phyloP scores from a whole-genome alignment of 2,329 filamentous ascomycete species.

The Neocucurbitaria cava region DNA sequence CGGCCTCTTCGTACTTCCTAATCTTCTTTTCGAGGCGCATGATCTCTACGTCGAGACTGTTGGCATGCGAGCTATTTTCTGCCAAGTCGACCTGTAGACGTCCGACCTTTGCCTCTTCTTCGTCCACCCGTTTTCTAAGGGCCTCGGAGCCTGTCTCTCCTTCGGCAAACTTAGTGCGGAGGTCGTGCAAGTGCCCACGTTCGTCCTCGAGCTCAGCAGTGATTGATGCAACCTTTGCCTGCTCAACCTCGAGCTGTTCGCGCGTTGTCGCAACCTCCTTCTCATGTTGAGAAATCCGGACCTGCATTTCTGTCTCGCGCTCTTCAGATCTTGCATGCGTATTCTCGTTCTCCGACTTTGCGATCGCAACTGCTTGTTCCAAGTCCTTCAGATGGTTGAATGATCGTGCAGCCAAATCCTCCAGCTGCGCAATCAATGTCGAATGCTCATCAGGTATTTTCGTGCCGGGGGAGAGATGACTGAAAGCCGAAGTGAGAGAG shows the following conservation, averaged over 20 bases:
- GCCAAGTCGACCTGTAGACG: slow-evolving; percentile 74
- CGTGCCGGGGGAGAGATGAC: slow-evolving; percentile 46
- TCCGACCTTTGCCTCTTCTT: slow-evolving; percentile 75
- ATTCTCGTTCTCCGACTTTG: slow-evolving; percentile 55
- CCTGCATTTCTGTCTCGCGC: slow-evolving; percentile 47
- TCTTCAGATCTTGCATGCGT: slow-evolving; percentile 49
- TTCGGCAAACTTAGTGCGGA: slow-evolving; percentile 77
- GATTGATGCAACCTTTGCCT: slow-evolving; percentile 55
- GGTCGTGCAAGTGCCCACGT: slow-evolving; percentile 70
- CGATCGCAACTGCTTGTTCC: slow-evolving; percentile 55
- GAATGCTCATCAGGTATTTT: slow-evolving; percentile 47
- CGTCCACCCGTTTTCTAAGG: slow-evolving; percentile 74
- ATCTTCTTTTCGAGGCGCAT: slow-evolving; percentile 71
- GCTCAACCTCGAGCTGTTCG: slow-evolving; percentile 57
- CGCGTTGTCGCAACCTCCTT: slow-evolving; percentile 43
- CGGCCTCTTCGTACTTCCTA: slow-evolving; percentile 57
- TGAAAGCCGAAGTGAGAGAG: slow-evolving; percentile 44
- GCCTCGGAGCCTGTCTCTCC: slow-evolving; percentile 85
- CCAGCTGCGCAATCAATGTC: slow-evolving; percentile 51
- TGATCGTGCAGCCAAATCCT: slow-evolving; percentile 53
- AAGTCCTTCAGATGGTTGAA: slow-evolving; percentile 54
- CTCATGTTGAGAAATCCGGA: slow-evolving; percentile 49
- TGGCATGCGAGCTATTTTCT: slow-evolving; percentile 76
- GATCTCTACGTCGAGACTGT: slow-evolving; percentile 78
- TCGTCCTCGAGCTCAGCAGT: slow-evolving; percentile 67